phyloP scores from a whole-genome alignment of 2,329 filamentous ascomycete species.

The Orbilia ellipsospora region DNA sequence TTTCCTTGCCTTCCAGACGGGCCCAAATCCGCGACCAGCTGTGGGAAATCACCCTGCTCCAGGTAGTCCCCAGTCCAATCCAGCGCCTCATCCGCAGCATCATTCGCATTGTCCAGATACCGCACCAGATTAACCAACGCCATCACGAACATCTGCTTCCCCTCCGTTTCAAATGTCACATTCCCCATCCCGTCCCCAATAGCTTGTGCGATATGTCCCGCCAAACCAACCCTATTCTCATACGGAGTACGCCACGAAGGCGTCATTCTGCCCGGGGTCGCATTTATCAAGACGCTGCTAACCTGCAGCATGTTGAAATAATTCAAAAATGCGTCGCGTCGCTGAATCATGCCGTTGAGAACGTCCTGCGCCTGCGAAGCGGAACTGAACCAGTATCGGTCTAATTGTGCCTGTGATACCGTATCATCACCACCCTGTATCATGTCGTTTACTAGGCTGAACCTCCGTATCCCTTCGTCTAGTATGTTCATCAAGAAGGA shows the following conservation, averaged over 20 bases:
- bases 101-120: not conserved
- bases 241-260: not conserved
- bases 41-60: not conserved
- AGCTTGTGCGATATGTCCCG: not conserved
- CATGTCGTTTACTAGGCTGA: not conserved
- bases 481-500: slow-evolving; percentile 5
- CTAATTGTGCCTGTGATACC: not conserved
- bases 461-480: slow-evolving; percentile 7
- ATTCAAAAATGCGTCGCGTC: not conserved
- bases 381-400: slow-evolving; percentile 3
- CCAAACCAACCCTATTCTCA: not conserved
- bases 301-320: not conserved
- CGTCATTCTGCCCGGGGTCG: not conserved
- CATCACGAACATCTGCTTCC: not conserved
- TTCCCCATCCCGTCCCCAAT: not conserved
- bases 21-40: slow-evolving; percentile 8
- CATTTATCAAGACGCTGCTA: not conserved
- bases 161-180: slow-evolving; percentile 10
- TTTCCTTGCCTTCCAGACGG: not conserved
- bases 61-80: not conserved
- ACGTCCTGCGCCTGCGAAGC: not conserved
- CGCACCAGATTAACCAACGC: not conserved
- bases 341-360: not conserved
- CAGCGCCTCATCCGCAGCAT: not conserved
- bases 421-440: not conserved